Conservation (phyloP, 2,329 filamentous ascomycete genomes). For the Ustulina deusta region DNA sequence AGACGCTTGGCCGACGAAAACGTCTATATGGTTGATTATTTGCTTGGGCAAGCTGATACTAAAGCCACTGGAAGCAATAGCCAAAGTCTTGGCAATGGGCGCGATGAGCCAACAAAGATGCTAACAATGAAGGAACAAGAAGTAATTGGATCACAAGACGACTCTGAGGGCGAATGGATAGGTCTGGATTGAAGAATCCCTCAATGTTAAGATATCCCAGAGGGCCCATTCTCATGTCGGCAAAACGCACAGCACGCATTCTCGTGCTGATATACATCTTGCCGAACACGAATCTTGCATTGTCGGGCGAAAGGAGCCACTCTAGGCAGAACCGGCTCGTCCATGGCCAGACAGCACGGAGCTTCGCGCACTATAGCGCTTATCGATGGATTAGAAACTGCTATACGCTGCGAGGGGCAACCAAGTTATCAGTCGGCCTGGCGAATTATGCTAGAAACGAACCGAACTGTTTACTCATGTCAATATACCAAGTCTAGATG, state of each 20-base stretch:
- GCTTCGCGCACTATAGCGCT: neutral
- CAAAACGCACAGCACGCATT: neutral
- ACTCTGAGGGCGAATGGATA: conserved; percentile 50
- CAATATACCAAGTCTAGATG: neutral
- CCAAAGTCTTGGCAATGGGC: conserved; percentile 35
- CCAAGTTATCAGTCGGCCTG: neutral
- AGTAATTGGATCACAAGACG: conserved; percentile 41
- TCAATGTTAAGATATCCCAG: neutral
- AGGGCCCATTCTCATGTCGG: neutral
- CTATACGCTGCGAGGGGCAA: neutral
- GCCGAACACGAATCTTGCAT: neutral
- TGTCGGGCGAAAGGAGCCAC: neutral
- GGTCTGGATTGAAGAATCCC: conserved; percentile 46
- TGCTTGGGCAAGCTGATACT: conserved; percentile 65
- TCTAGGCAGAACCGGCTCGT: neutral
- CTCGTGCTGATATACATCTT: neutral
- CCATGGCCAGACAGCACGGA: neutral
- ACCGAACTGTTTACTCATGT: neutral
- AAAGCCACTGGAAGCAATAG: conserved; percentile 34
- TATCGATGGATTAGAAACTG: neutral
- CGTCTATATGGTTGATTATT: conserved; percentile 87
- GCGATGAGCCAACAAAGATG: conserved; percentile 44
- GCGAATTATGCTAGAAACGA: neutral
- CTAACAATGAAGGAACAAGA: conserved; percentile 40
- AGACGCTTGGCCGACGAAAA: conserved; percentile 88